A percentile compares a stretch with the other conserved stretches of the same genome.
Conservation (phyloP, 768 basidiomycete genomes). For the Rhodotorula kratochvilovae region DNA sequence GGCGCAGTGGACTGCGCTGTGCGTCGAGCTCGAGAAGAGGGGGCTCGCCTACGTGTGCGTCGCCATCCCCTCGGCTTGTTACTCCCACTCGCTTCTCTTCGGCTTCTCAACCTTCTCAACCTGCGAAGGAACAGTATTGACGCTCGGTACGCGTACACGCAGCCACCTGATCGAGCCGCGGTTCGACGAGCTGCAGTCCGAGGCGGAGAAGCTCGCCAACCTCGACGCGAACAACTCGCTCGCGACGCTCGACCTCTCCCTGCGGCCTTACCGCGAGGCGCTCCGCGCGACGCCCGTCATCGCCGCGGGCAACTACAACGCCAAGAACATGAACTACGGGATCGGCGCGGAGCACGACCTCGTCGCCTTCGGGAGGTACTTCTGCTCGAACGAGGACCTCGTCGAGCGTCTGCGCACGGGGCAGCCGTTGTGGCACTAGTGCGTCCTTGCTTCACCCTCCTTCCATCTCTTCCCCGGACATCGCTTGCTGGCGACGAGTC, state of each 20-base stretch:
- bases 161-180: conserved; percentile 45
- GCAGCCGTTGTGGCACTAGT: conserved; percentile 12
- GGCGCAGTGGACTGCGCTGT: conserved; percentile 44
- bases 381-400: conserved; percentile 37
- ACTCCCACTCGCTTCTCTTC: neutral
- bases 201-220: conserved; percentile 40
- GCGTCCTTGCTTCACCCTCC: too few species aligned
- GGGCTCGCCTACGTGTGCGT: conserved; percentile 44
- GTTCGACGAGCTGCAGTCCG: conserved; percentile 44
- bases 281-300: conserved; percentile 41
- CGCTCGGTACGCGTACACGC: neutral
- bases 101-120: too few species aligned
- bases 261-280: conserved; percentile 41
- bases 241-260: conserved; percentile 20
- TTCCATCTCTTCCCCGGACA: neutral
- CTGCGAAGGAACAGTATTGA: too few species aligned
- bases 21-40: conserved; percentile 35
- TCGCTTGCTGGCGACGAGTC: too few species aligned
- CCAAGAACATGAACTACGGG: conserved; percentile 36
- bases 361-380: conserved; percentile 31
- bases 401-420: conserved; percentile 21
- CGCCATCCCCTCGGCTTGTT: too few species aligned
- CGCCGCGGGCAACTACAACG: conserved; percentile 41
- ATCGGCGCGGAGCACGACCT: conserved; percentile 39
- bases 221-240: conserved; percentile 20